A percentile compares a stretch with the other conserved stretches of the same genome.
Evolutionary conservation across 2,329 filamentous ascomycete species (phyloP).

Genomic region (Aspergillus tanneri): DNA sequence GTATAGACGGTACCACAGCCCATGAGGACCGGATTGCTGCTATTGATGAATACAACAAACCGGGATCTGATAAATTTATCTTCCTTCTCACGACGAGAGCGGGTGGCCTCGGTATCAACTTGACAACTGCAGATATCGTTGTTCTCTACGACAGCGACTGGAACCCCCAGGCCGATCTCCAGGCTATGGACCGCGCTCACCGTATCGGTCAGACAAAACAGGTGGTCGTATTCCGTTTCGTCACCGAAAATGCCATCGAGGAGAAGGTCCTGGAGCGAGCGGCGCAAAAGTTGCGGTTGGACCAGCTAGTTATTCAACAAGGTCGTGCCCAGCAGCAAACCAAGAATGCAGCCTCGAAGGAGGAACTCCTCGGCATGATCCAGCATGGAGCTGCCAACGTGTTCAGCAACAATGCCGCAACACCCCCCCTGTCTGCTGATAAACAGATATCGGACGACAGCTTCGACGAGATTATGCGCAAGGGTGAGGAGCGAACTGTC

Average conservation of each 20-base stretch:
- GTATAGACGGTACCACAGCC: slow-evolving; percentile 93
- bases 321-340: slow-evolving; percentile 86
- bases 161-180: slow-evolving; percentile 97
- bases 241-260: slow-evolving; percentile 97
- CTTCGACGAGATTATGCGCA: slow-evolving; percentile 81
- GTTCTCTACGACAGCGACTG: slow-evolving; percentile 97
- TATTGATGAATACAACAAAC: slow-evolving; percentile 98
- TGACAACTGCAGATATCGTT: slow-evolving; percentile 93
- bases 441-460: slow-evolving; percentile 77
- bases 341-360: slow-evolving; percentile 91
- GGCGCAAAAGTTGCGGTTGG: slow-evolving; percentile 91
- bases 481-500: slow-evolving; percentile 85
- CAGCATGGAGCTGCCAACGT: slow-evolving; percentile 97
- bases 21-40: slow-evolving; percentile 97
- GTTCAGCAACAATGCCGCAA: slow-evolving; percentile 71
- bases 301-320: slow-evolving; percentile 97
- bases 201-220: slow-evolving; percentile 99
- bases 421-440: slow-evolving; percentile 59
- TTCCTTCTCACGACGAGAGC: slow-evolving; percentile 94
- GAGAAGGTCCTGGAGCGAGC: slow-evolving; percentile 97
- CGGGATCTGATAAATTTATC: slow-evolving; percentile 91
- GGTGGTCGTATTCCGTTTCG: slow-evolving; percentile 92
- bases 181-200: slow-evolving; percentile 98
- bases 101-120: slow-evolving; percentile 92
- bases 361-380: slow-evolving; percentile 96